Percentiles rank a stretch among this genome's conserved stretches.
phyloP scores from a whole-genome alignment of 805 yeast species.

The Saturnispora bothae region DNA sequence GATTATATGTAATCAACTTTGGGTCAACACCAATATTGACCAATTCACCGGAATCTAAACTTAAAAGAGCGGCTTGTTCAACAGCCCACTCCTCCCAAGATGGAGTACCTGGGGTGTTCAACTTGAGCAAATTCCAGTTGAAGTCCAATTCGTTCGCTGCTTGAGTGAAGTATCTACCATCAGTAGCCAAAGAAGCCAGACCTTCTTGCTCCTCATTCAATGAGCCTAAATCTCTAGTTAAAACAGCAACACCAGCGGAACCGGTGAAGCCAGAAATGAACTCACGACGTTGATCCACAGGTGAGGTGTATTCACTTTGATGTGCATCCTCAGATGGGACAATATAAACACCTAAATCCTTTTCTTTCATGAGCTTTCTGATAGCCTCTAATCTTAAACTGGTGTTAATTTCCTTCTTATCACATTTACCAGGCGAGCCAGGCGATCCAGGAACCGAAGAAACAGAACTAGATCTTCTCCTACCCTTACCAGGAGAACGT shows the following conservation, averaged over 20 bases:
- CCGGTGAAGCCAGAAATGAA: conserved; percentile 53
- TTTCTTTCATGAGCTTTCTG: conserved; percentile 52
- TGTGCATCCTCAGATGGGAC: conserved; percentile 53
- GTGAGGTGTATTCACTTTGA: conserved; percentile 50
- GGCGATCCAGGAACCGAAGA: conserved; percentile 4
- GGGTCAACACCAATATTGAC: conserved; percentile 39
- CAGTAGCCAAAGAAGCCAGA: conserved; percentile 45
- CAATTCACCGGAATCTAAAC: conserved; percentile 33
- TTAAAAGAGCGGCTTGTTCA: conserved; percentile 38
- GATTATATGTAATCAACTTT: conserved; percentile 31
- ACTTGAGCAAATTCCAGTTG: conserved; percentile 47
- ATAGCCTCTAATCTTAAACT: conserved; percentile 47
- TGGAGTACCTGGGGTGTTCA: conserved; percentile 39
- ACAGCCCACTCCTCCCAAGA: conserved; percentile 52
- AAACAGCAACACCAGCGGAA: conserved; percentile 49
- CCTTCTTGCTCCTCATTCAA: conserved; percentile 47
- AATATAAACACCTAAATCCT: conserved; percentile 56
- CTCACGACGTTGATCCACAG: conserved; percentile 43
- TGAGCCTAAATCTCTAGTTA: conserved; percentile 42
- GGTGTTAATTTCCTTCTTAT: conserved; percentile 38
- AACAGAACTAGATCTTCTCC: conserved; percentile 4
- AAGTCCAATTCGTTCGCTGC: conserved; percentile 49
- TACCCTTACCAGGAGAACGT: neutral
- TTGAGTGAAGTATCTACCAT: conserved; percentile 51
- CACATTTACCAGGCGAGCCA: conserved; percentile 9